Evolutionary conservation across 2,329 filamentous ascomycete species (phyloP), one percentile per base, ranked within the genome.

Genomic region (Ophiocordyceps camponoti-rufipedis): DNA sequence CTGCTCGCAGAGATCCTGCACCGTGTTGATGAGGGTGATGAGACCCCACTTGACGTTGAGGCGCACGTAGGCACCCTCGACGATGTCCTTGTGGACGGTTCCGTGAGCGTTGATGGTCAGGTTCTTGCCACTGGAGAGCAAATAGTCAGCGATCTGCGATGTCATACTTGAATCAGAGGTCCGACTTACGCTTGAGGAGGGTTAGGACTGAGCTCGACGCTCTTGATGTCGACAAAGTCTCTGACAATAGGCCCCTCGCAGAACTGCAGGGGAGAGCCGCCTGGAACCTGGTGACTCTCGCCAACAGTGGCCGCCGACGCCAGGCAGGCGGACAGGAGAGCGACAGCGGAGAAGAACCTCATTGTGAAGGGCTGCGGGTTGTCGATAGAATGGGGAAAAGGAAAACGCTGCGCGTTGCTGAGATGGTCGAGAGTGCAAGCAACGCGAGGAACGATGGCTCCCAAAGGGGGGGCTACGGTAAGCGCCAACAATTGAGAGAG

Each of bases 11-110:
- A 96, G 75, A 58, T 94, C 82, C 56, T 81, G 79, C 53, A 72
- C 75, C 52, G 83, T 83, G 62, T 75, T 85, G 63, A 98, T 78
- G 51, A 98, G 75, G 46, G 79, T 84, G 62, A 98, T 95, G 52
- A 94, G 71, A 49, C 89, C 89, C 63, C 94, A 95, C 68, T 94
- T 95, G 66, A 98, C 89, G 53, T 80, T 74, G 39, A 98, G 62
- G 43, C 81, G 71, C 50, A 95, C 82, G 55, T 84, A 85, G 48
- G 89, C 85, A 48, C 86, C 89, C 48, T 86, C 61, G 46, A 78
- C 74, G 51, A 98, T 78, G 44, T 71, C 65, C 57, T 93, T 65
- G 53, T 72, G 73, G 51, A 96, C 74, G n/a, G 68, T 75, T 47
- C 89, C 91, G 31, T 67, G 71, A 42, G 88, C 91, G 51, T 77